Evolutionary conservation across 2,329 filamentous ascomycete species (phyloP), one percentile per base, ranked within the genome.

Genomic region (Tympanopsis confertula): DNA sequence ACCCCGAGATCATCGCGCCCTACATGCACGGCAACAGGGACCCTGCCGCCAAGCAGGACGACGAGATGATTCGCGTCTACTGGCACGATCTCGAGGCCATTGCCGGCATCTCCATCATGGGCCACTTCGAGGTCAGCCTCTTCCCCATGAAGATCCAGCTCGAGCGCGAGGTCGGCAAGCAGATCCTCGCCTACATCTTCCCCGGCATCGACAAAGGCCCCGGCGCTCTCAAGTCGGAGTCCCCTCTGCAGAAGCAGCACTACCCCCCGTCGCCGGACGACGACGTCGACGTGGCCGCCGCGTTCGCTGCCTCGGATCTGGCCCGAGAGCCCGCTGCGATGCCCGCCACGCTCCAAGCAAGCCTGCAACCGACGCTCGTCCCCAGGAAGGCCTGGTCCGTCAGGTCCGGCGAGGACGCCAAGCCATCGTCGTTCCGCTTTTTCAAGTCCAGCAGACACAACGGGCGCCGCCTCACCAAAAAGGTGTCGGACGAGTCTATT

Each of bases 51-150:
- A 69, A 75, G 35, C 59, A 69, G n/a, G 63, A 68, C 38, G 77
- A 82, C 43, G 86, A 87, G 51, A 96, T 96, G 82, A 73, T 98
- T 37, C 78, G 82, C 22, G 85, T 99, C 12, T 91, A 94, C 54
- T 98, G 93, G 86, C 80, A 95, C 54, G 95, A 95, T 86, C 71
- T 98, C 4, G 91, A 98, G 61, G 88, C 91, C 5, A 95, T 98
- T 56, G 91, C 89, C 26, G 91, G 91, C 36, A 98, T 98, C 43
- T 86, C 89, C 1, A 88, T 98, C 20, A 86, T 98, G 68, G 89
- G 96, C 48, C 84, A 93, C 50, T 98, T 98, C 51, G 88, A 96
- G 57, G 85, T 98, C 39, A 86, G 88, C 39, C 65, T 98, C 15
- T 88, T 93, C 56, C 93, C 91, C 0, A 74, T 98, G 55, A 93